Evolutionary conservation across 2,329 filamentous ascomycete species (phyloP).

Genomic region (Cordyceps tenuipes): DNA sequence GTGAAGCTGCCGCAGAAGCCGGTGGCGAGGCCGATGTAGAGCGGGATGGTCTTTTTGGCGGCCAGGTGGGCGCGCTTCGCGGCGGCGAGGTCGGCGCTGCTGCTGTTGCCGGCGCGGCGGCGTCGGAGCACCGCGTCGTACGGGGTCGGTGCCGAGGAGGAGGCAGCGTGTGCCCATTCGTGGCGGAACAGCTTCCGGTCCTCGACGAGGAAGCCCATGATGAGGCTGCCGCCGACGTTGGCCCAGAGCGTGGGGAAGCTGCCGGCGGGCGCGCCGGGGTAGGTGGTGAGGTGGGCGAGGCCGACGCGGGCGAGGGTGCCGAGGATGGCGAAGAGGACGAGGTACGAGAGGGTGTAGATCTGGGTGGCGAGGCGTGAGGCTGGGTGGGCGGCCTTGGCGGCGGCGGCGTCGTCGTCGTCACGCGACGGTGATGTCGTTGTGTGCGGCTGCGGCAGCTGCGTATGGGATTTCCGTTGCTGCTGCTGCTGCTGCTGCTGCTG

Average conservation of each 20-base stretch:
- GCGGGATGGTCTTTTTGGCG: slow-evolving; percentile 75
- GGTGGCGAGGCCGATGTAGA: slow-evolving; percentile 79
- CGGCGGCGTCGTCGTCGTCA: background rate
- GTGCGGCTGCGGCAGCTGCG: no score
- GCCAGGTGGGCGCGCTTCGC: slow-evolving; percentile 51
- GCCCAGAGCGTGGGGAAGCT: slow-evolving; percentile 74
- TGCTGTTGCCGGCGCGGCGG: background rate
- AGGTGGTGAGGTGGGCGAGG: slow-evolving; percentile 68
- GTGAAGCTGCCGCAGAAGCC: slow-evolving; percentile 88
- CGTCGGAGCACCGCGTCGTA: slow-evolving; percentile 29
- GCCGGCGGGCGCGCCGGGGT: slow-evolving; percentile 62
- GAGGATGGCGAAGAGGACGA: slow-evolving; percentile 76
- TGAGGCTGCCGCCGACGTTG: slow-evolving; percentile 70
- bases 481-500: background rate
- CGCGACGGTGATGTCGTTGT: background rate
- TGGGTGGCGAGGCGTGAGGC: slow-evolving; percentile 47
- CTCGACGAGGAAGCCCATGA: slow-evolving; percentile 81
- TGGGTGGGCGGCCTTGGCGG: background rate
- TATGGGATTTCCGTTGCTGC: no score
- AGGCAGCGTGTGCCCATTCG: slow-evolving; percentile 47
- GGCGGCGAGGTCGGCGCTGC: slow-evolving; percentile 27
- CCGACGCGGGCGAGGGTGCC: slow-evolving; percentile 80
- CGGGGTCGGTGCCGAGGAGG: slow-evolving; percentile 18
- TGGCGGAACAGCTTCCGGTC: slow-evolving; percentile 66
- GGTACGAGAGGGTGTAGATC: slow-evolving; percentile 68